These are phyloP conservation scores for Botrytis deweyae DNA, from an alignment of 2,329 filamentous ascomycete species.

Conservation along the genomic window DNA sequence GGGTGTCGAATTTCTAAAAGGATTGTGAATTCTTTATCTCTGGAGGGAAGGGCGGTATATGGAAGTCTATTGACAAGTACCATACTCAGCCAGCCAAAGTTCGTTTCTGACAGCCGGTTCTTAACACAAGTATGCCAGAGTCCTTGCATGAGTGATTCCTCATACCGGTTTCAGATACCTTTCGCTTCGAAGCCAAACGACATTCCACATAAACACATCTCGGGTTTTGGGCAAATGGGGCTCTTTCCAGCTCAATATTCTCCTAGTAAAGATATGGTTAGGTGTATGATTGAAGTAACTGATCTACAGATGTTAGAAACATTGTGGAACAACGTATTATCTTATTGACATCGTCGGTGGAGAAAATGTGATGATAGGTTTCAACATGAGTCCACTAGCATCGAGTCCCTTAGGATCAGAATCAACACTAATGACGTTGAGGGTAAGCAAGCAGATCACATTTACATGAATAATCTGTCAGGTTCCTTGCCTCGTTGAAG, in stretches of 20 bases:
- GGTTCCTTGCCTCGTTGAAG: background rate
- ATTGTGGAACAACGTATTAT: background rate
- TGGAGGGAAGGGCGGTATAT: too few relatives aligned
- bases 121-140: slow-evolving; percentile 79
- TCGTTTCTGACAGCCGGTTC: slow-evolving; percentile 41
- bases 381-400: background rate
- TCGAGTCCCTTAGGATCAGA: background rate
- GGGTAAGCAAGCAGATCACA: background rate
- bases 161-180: slow-evolving; percentile 43
- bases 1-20: slow-evolving; percentile 30
- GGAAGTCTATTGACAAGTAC: background rate
- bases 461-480: background rate
- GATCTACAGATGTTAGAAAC: background rate
- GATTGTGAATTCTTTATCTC: slow-evolving; percentile 23
- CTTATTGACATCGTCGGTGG: background rate
- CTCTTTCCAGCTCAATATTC: slow-evolving; percentile 41
- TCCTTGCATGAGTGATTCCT: background rate
- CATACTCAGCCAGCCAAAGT: background rate
- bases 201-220: slow-evolving; percentile 41
- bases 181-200: slow-evolving; percentile 63
- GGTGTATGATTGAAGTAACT: background rate
- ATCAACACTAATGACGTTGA: background rate
- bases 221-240: slow-evolving; percentile 69
- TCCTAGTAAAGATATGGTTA: background rate
- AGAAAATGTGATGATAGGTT: background rate